These are phyloP conservation scores for Dicorynia guianensis DNA, from an alignment of 306 rosid species.

Conservation along the genomic window DNA sequence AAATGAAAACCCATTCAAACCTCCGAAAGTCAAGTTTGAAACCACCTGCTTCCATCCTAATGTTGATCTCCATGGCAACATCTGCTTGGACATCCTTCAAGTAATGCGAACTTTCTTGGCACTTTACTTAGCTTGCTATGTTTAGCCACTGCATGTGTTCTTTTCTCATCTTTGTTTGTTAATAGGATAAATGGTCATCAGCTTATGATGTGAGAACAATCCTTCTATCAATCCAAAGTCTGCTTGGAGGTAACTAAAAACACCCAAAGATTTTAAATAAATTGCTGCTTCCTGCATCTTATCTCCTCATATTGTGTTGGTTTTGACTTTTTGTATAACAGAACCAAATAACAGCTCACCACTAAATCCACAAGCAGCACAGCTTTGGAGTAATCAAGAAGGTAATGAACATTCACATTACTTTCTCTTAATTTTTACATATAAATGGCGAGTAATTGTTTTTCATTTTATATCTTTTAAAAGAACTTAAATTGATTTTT, in stretches of 20 bases:
- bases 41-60: slow-evolving; percentile 90
- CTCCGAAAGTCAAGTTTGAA: slow-evolving; percentile 96
- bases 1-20: slow-evolving; percentile 89
- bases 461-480: neutral
- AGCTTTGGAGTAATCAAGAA: slow-evolving; percentile 93
- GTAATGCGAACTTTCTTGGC: slow-evolving; percentile 39
- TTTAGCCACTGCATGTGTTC: neutral
- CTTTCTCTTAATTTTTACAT: neutral
- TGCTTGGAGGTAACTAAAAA: slow-evolving; percentile 77
- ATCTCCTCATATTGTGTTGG: neutral
- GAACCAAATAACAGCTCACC: slow-evolving; percentile 96
- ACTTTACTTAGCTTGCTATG: neutral
- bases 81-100: slow-evolving; percentile 99
- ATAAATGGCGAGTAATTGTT: neutral
- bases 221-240: slow-evolving; percentile 80
- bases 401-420: slow-evolving; percentile 49
- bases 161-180: neutral
- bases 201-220: slow-evolving; percentile 87
- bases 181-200: slow-evolving; percentile 86
- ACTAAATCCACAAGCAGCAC: slow-evolving; percentile 91
- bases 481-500: slow-evolving; percentile 23
- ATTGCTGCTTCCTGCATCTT: neutral
- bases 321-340: slow-evolving; percentile 28
- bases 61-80: slow-evolving; percentile 82
- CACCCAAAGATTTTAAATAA: neutral